phyloP scores from a whole-genome alignment of 2,329 filamentous ascomycete species.

The Falciphora oryzae region DNA sequence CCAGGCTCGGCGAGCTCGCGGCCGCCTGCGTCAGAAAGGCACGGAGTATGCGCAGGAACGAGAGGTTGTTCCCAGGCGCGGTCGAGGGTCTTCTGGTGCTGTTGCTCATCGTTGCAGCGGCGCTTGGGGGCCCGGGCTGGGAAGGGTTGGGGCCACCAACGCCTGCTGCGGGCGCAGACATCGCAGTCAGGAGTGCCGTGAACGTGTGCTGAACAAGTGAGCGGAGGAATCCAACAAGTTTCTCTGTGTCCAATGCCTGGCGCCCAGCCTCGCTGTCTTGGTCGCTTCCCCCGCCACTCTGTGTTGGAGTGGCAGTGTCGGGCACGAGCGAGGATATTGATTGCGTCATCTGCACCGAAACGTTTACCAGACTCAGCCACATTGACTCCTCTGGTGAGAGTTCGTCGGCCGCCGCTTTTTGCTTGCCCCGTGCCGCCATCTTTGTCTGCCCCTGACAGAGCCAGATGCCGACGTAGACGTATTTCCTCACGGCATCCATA shows the following conservation, averaged over 20 bases:
- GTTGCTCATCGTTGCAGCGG: slow-evolving; percentile 5
- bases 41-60: slow-evolving; percentile 83
- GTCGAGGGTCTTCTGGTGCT: slow-evolving; percentile 1
- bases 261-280: neutral
- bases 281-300: slow-evolving; percentile 9
- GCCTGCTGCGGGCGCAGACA: slow-evolving; percentile 42
- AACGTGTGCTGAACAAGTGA: slow-evolving; percentile 85
- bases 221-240: slow-evolving; percentile 63
- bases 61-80: slow-evolving; percentile 50
- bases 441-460: slow-evolving; percentile 83
- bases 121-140: slow-evolving; percentile 29
- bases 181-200: slow-evolving; percentile 74
- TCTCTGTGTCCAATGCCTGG: slow-evolving; percentile 46
- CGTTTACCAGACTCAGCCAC: slow-evolving; percentile 57
- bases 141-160: slow-evolving; percentile 16
- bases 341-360: slow-evolving; percentile 57
- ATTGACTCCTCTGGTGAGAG: slow-evolving; percentile 50
- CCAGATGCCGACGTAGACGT: slow-evolving; percentile 91
- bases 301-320: slow-evolving; percentile 19
- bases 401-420: slow-evolving; percentile 37
- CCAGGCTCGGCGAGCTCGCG: slow-evolving; percentile 74
- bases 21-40: slow-evolving; percentile 83
- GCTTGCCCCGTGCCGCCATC: slow-evolving; percentile 39
- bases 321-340: slow-evolving; percentile 53
- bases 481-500: slow-evolving; percentile 76